Evolutionary conservation across 768 basidiomycete species (phyloP).

Genomic region (Lactifluus piperatus): DNA sequence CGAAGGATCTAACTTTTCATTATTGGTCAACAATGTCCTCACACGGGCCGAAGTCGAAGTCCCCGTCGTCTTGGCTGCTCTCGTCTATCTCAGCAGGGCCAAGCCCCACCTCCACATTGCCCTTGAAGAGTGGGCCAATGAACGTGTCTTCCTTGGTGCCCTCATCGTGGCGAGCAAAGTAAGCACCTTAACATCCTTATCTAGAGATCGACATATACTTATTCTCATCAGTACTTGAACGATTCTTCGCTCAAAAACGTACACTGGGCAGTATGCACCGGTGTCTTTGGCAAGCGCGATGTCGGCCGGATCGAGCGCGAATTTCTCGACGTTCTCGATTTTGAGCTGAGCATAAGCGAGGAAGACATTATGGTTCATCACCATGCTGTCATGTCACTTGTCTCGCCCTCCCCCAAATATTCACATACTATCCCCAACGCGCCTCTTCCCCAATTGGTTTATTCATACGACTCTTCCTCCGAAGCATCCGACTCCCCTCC

Average conservation of each 20-base stretch:
- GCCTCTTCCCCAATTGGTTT: constrained; percentile 1
- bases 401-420: background rate
- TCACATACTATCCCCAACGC: background rate
- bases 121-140: constrained; percentile 77
- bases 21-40: constrained; percentile 62
- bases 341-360: constrained; percentile 55
- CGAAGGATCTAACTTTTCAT: constrained; percentile 48
- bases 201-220: constrained; percentile 3
- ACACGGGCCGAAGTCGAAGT: constrained; percentile 65
- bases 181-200: constrained; percentile 22
- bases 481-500: constrained; percentile 14
- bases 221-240: constrained; percentile 55
- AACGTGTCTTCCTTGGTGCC: constrained; percentile 88
- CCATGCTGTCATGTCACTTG: constrained; percentile 24
- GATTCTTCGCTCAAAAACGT: constrained; percentile 84
- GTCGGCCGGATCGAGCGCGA: constrained; percentile 73
- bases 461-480: background rate
- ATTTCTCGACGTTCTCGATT: constrained; percentile 70
- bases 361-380: constrained; percentile 45
- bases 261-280: constrained; percentile 77
- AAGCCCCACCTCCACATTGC: constrained; percentile 75
- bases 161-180: constrained; percentile 83
- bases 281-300: constrained; percentile 70
- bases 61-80: constrained; percentile 56
- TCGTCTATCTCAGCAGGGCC: constrained; percentile 71